A percentile compares a stretch with the other conserved stretches of the same genome.
phyloP scores from a whole-genome alignment of 352 stramenopile species.

The Discostella stelligera region DNA sequence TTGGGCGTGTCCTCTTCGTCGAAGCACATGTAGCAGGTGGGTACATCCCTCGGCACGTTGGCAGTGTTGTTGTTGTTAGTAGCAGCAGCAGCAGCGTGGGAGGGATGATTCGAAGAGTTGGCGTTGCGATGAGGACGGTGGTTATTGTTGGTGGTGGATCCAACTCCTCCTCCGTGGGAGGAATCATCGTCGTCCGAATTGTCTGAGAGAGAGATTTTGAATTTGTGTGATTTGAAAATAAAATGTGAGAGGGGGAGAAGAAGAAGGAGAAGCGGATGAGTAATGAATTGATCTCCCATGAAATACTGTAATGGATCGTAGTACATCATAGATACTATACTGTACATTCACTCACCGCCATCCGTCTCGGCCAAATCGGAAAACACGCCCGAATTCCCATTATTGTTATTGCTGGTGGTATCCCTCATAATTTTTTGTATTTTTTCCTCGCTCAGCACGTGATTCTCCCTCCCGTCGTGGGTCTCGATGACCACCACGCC shows the following conservation, averaged over 20 bases:
- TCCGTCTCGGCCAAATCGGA: slow-evolving; percentile 77
- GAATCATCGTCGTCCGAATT: slow-evolving; percentile 76
- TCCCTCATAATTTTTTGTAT: slow-evolving; percentile 84
- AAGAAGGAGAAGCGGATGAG: no score
- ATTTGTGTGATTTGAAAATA: not conserved
- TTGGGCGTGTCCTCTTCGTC: slow-evolving; percentile 71
- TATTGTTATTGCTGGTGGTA: slow-evolving; percentile 53
- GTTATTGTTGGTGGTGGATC: no score
- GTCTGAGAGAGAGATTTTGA: slow-evolving; percentile 42
- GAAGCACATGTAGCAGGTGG: slow-evolving; percentile 83
- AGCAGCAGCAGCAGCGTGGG: not conserved
- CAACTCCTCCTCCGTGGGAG: not conserved
- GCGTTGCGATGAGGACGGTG: not conserved
- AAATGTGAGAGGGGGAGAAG: not conserved
- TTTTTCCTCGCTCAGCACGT: slow-evolving; percentile 73
- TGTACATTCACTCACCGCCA: slow-evolving; percentile 66
- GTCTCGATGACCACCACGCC: slow-evolving; percentile 82
- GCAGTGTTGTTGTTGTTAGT: no score
- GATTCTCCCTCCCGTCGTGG: slow-evolving; percentile 74
- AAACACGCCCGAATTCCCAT: slow-evolving; percentile 56
- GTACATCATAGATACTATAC: no score
- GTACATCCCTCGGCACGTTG: slow-evolving; percentile 41
- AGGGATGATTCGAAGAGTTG: not conserved
- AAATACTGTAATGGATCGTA: no score
- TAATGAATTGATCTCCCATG: no score